Evolutionary conservation across 1,284 basidiomycete species (phyloP).

Genomic region (Wolfiporia cocos): DNA sequence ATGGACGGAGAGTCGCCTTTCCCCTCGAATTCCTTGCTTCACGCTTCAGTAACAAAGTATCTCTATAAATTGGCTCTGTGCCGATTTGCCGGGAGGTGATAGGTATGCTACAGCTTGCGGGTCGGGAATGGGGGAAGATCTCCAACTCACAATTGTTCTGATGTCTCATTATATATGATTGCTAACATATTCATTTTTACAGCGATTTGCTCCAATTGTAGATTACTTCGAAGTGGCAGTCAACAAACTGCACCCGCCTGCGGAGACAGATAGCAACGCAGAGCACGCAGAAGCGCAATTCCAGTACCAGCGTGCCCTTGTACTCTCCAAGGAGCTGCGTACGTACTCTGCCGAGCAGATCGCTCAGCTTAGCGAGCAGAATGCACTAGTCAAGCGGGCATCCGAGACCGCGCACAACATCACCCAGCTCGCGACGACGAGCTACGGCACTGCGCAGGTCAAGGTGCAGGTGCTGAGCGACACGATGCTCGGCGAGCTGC

Average conservation of each 20-base stretch:
- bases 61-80: no score
- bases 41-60: no score
- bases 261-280: conserved; percentile 6
- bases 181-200: no score
- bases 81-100: no score
- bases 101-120: no score
- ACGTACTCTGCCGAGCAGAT: conserved; percentile 66
- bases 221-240: conserved; percentile 62
- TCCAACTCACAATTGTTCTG: conserved; percentile 13
- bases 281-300: conserved; percentile 33
- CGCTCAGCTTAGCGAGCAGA: conserved; percentile 66
- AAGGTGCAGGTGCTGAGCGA: conserved; percentile 48
- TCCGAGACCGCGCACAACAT: conserved; percentile 62
- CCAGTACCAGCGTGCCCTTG: conserved; percentile 70
- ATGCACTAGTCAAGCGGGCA: conserved; percentile 61
- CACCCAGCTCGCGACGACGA: conserved; percentile 48
- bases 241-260: conserved; percentile 45
- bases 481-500: conserved; percentile 56
- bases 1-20: no score
- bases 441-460: conserved; percentile 42
- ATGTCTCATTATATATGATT: conserved; percentile 1
- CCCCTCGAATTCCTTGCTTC: no score
- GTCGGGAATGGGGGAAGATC: no score
- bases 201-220: conserved; percentile 69
- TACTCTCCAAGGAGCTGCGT: conserved; percentile 55